A percentile compares a stretch with the other conserved stretches of the same genome.
Evolutionary conservation across 805 yeast genomes (phyloP).

Genomic region (Yamadazyma akitaensis): DNA sequence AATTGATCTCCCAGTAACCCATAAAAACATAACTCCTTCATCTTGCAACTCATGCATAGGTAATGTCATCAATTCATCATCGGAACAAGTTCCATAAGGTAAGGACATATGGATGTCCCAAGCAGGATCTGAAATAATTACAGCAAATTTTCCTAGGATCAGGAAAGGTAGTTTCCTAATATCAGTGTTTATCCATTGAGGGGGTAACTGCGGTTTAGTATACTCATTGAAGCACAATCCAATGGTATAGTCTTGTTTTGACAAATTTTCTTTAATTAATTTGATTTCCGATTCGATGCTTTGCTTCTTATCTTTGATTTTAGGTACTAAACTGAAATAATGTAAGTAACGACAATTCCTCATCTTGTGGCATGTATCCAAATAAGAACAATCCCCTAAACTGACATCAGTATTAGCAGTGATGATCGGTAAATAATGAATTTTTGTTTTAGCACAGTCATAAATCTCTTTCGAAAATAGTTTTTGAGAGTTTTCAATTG

Average conservation of each 20-base stretch:
- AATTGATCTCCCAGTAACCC: constrained; percentile 96
- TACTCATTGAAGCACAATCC: constrained; percentile 45
- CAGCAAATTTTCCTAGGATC: constrained; percentile 74
- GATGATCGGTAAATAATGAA: constrained; percentile 29
- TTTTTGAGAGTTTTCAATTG: constrained; percentile 14
- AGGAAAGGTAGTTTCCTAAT: constrained; percentile 68
- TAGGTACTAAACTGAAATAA: constrained; percentile 54
- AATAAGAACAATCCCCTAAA: constrained; percentile 88
- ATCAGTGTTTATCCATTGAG: constrained; percentile 90
- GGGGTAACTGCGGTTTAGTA: constrained; percentile 40
- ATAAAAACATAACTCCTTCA: constrained; percentile 78
- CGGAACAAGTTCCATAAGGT: constrained; percentile 76
- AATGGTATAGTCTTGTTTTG: constrained; percentile 41
- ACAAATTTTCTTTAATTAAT: constrained; percentile 8
- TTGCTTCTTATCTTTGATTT: neutral
- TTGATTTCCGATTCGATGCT: constrained; percentile 2
- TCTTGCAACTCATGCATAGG: constrained; percentile 70
- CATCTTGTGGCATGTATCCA: constrained; percentile 90
- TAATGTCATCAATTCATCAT: constrained; percentile 64
- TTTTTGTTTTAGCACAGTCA: constrained; percentile 22
- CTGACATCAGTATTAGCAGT: constrained; percentile 58
- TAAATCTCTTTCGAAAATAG: constrained; percentile 18
- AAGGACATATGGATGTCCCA: constrained; percentile 94
- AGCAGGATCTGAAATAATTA: constrained; percentile 88
- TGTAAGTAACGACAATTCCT: constrained; percentile 79